These are phyloP conservation scores for Datisca glomerata DNA, from an alignment of 306 rosid genomes.

Conservation along the genomic window DNA sequence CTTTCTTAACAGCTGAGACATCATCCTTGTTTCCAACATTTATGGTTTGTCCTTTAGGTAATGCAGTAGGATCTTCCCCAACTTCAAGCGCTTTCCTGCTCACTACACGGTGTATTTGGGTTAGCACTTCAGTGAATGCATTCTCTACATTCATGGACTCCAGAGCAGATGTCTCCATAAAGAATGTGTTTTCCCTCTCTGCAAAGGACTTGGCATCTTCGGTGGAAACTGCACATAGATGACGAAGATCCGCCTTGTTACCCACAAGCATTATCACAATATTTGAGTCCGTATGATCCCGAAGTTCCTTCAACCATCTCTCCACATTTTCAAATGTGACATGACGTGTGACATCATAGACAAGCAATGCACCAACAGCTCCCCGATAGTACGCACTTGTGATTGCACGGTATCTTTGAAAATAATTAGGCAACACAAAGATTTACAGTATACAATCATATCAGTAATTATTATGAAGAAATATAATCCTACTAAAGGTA, in stretches of 20 bases:
- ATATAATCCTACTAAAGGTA: too few relatives aligned
- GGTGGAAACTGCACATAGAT: constrained; percentile 27
- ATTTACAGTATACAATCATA: too few relatives aligned
- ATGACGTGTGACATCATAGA: constrained; percentile 34
- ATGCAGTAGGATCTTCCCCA: constrained; percentile 28
- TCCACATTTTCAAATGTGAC: constrained; percentile 39
- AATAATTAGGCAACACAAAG: too few relatives aligned
- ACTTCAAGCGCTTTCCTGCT: constrained; percentile 35
- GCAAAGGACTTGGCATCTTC: constrained; percentile 37
- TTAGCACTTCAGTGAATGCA: constrained; percentile 34
- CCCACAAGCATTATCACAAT: constrained; percentile 35
- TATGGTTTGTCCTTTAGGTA: constrained; percentile 37
- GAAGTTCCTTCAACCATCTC: constrained; percentile 45
- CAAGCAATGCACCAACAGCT: constrained; percentile 39
- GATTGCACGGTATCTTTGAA: constrained; percentile 35
- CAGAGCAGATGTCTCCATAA: constrained; percentile 39
- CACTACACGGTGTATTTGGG: constrained; percentile 28
- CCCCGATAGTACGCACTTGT: constrained; percentile 42
- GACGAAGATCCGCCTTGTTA: constrained; percentile 35
- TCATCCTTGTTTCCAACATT: constrained; percentile 36
- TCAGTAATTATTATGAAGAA: not conserved
- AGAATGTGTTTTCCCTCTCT: constrained; percentile 27
- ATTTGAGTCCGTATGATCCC: constrained; percentile 40
- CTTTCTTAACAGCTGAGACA: constrained; percentile 36
- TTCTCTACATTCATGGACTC: constrained; percentile 38